phyloP scores from a whole-genome alignment of 139 green algal species.

The Volvox reticuliferus region DNA sequence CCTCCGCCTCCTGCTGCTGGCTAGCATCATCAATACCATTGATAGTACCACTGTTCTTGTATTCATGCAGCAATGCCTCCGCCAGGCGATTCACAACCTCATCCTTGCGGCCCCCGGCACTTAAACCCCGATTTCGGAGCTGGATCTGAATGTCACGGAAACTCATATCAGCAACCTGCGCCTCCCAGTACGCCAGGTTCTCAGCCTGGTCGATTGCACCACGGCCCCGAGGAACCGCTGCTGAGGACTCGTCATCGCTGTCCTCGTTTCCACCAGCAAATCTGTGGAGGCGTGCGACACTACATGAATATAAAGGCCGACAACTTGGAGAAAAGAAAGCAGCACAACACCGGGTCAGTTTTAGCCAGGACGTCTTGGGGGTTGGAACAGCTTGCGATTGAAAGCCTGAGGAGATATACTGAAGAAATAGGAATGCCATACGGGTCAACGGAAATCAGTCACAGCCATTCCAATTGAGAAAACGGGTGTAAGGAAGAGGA shows the following conservation, averaged over 20 bases:
- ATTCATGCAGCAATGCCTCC: background rate
- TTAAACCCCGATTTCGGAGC: background rate
- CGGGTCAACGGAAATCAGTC: too few species aligned
- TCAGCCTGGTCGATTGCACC: background rate
- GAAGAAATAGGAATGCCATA: too few species aligned
- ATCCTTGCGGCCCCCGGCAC: background rate
- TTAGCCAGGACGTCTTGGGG: too few species aligned
- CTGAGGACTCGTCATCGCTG: background rate
- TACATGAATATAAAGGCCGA: too few species aligned
- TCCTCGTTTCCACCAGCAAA: background rate
- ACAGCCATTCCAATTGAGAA: too few species aligned
- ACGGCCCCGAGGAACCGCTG: background rate
- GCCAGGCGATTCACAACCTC: slow-evolving; percentile 22
- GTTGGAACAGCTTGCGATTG: too few species aligned
- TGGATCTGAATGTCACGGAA: slow-evolving; percentile 22
- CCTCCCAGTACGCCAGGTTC: slow-evolving; percentile 16
- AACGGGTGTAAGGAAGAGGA: too few species aligned
- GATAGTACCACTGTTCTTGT: background rate
- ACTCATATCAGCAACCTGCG: background rate
- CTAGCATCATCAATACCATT: background rate
- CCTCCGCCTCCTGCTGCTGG: background rate
- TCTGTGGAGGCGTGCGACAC: too few species aligned
- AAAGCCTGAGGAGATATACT: too few species aligned
- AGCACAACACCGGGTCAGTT: too few species aligned
- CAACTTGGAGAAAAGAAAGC: too few species aligned